These are phyloP conservation scores for Globisporangium alternatum DNA, from an alignment of 352 stramenopile genomes.

Conservation along the genomic window DNA sequence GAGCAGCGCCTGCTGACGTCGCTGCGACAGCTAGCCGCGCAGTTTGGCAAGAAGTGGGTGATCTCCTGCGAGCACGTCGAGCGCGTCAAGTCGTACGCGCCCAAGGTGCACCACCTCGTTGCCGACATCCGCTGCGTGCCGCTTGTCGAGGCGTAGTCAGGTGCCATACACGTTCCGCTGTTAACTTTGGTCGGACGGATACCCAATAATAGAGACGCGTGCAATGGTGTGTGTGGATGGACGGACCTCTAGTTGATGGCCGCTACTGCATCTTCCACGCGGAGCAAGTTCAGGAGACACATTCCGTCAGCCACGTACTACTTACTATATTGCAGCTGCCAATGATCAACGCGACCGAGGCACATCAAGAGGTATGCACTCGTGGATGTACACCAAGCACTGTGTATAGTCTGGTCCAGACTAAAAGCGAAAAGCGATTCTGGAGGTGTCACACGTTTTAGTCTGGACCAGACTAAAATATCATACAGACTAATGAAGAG, in stretches of 20 bases:
- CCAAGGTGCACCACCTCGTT: constrained; percentile 88
- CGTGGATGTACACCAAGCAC: constrained; percentile 2
- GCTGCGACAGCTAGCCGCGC: constrained; percentile 42
- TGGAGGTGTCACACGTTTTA: not conserved
- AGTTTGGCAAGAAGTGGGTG: constrained; percentile 55
- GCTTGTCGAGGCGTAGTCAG: not conserved
- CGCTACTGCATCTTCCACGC: no score
- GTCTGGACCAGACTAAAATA: constrained; percentile 14
- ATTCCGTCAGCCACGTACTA: no score
- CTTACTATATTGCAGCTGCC: no score
- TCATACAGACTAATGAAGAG: constrained; percentile 13
- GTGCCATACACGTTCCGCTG: no score
- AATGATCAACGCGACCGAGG: no score
- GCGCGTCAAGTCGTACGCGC: constrained; percentile 91
- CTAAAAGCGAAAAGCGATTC: constrained; percentile 12
- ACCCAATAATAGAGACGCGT: no score
- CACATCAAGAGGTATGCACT: no score
- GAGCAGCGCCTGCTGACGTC: constrained; percentile 54
- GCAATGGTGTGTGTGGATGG: no score
- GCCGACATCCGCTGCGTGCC: constrained; percentile 68
- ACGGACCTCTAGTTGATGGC: no score
- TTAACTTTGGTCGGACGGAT: no score
- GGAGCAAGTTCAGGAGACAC: no score
- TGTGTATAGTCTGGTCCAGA: constrained; percentile 16
- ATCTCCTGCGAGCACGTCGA: constrained; percentile 87